A percentile compares a stretch with the other conserved stretches of the same genome.
phyloP scores from a whole-genome alignment of 2,329 filamentous ascomycete genomes.

The Neophaeococcomyces aloes region DNA sequence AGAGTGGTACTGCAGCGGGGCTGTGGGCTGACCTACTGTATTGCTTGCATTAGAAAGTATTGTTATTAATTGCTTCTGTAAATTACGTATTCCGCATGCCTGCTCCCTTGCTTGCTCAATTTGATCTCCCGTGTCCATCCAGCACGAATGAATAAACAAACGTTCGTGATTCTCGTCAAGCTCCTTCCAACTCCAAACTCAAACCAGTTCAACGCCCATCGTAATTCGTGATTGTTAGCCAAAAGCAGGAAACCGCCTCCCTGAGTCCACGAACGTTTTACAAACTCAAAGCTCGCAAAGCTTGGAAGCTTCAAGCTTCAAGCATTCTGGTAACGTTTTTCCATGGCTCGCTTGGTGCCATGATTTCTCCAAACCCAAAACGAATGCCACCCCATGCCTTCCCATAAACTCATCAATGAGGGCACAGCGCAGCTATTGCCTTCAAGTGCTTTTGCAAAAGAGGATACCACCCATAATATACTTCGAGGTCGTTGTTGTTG shows the following conservation, averaged over 20 bases:
- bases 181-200: too few relatives aligned
- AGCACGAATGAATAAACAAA: too few relatives aligned
- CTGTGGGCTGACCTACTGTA: too few relatives aligned
- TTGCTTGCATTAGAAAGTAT: too few relatives aligned
- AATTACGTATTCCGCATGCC: too few relatives aligned
- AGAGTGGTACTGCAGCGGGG: too few relatives aligned
- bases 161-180: too few relatives aligned
- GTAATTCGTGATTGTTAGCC: background rate
- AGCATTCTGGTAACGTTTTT: background rate
- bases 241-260: background rate
- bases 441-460: slow-evolving; percentile 1
- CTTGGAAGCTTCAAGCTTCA: background rate
- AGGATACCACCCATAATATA: background rate
- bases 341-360: background rate
- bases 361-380: slow-evolving; percentile 3
- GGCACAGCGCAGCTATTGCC: background rate
- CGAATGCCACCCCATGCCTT: background rate
- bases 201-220: background rate
- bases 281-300: background rate
- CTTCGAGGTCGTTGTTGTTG: background rate
- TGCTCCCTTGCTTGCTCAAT: too few relatives aligned
- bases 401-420: background rate
- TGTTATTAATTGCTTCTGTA: too few relatives aligned
- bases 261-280: slow-evolving; percentile 1
- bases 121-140: too few relatives aligned